Evolutionary conservation across 73 alveolate species (phyloP).

Genomic region (Tetrahymena thermophila): DNA sequence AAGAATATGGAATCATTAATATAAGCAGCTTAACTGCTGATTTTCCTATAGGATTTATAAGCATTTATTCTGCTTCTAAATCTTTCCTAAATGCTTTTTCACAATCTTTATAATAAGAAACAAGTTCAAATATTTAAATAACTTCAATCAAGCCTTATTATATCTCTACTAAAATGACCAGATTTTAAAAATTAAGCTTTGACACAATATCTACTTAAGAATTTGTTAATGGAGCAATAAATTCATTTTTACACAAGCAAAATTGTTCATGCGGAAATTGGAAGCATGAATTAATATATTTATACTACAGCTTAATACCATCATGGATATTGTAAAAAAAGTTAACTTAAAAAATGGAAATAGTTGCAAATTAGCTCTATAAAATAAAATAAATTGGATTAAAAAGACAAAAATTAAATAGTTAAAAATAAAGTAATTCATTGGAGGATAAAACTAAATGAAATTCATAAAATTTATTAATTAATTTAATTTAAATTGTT

Average conservation of each 20-base stretch:
- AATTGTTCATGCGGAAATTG: not conserved
- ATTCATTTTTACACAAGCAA: not conserved
- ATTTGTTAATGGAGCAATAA: not conserved
- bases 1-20: not conserved
- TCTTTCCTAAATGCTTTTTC: not conserved
- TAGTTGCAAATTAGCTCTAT: not conserved
- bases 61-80: not conserved
- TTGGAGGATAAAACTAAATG: not conserved
- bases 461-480: not conserved
- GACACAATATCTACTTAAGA: not conserved
- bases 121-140: not conserved
- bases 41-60: not conserved
- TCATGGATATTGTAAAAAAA: not conserved
- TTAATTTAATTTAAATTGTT: not conserved
- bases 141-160: not conserved
- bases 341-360: not conserved
- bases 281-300: not conserved
- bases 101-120: not conserved
- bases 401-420: not conserved
- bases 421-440: not conserved
- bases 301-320: not conserved
- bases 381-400: not conserved
- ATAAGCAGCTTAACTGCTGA: not conserved
- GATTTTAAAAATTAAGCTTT: not conserved
- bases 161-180: not conserved